Percentiles rank a stretch among this genome's conserved stretches.
Evolutionary conservation across 176 grass and related monocot genomes (phyloP).

Genomic region (Carex myosuroides): DNA sequence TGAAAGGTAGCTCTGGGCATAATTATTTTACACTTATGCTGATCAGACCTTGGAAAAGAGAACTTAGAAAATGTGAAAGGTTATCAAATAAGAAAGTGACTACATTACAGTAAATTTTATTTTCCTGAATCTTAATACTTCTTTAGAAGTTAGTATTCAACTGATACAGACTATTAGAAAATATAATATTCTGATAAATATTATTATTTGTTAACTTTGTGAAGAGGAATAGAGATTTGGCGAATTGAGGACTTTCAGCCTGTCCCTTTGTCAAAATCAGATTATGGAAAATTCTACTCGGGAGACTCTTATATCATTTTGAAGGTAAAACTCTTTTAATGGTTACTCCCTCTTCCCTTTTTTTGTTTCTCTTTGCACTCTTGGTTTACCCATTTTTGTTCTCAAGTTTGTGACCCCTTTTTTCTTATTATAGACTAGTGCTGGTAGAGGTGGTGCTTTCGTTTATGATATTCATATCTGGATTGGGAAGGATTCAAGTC

Average conservation of each 20-base stretch:
- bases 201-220: slow-evolving; percentile 7
- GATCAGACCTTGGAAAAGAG: background rate
- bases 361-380: background rate
- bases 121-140: background rate
- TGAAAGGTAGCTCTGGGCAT: background rate
- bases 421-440: slow-evolving; percentile 26
- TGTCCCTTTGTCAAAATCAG: slow-evolving; percentile 36
- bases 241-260: slow-evolving; percentile 47
- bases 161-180: background rate
- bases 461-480: slow-evolving; percentile 53
- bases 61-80: background rate
- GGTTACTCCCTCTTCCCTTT: background rate
- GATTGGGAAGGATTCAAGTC: slow-evolving; percentile 46
- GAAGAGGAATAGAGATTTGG: slow-evolving; percentile 44
- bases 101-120: background rate
- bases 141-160: background rate
- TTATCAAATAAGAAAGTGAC: background rate
- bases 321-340: slow-evolving; percentile 21
- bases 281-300: slow-evolving; percentile 44
- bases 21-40: background rate
- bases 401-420: background rate
- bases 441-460: slow-evolving; percentile 33
- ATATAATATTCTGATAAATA: background rate
- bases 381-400: background rate
- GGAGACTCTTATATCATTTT: slow-evolving; percentile 47